Base-by-base conservation (phyloP, 768 basidiomycete genomes). In the Chiua virens region DNA sequence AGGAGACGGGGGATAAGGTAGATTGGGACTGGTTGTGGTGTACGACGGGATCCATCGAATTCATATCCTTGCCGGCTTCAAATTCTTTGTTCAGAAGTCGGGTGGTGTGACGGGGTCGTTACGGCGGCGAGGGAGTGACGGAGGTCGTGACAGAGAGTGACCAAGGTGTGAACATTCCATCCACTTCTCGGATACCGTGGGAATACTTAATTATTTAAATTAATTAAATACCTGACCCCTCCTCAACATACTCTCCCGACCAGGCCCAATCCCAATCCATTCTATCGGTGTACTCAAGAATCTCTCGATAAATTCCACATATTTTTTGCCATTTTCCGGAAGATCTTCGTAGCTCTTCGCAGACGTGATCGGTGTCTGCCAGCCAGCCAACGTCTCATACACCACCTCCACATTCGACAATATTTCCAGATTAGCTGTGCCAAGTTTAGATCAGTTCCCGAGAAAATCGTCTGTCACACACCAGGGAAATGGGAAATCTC, bases 241-340 rank as follows among this genome's bases (percentile, higher is more conserved):
- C 52, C 51, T 59, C 45, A 85, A 56, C 88, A 94, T 96, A 56
- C 82, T 85, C 55, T 92, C 87, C 51, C 95, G 71, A 17, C 76
- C 89, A 15, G 96, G 92, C 1, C 96, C 96, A 18, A 95, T 86
- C 11, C 96, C 96, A 45, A 98, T 92, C 88, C 91, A 98, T 70
- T 87, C 84, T 50, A 98, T 77, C 43, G 84, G 86, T 10, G 89
- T 83, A 9, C 76, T 77, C 18, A 91, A 67, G 65, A 76, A 86
- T 18, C 79, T 61, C 69, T 98, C 95, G 55, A 98, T 89, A 66
- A 88, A 98, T 52, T 80, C 79, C 47, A 98, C 75, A 68, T 98
- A 99, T 61, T 77, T 80, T 75, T 79, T 83, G 75, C 92, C 95
- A 53, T 89, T 87, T 37, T 81, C 81, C 0, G 97, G 97, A 7